Evolutionary conservation across 1,139 yeast genomes (phyloP).

Genomic region (Lodderomyces elongisporus): DNA sequence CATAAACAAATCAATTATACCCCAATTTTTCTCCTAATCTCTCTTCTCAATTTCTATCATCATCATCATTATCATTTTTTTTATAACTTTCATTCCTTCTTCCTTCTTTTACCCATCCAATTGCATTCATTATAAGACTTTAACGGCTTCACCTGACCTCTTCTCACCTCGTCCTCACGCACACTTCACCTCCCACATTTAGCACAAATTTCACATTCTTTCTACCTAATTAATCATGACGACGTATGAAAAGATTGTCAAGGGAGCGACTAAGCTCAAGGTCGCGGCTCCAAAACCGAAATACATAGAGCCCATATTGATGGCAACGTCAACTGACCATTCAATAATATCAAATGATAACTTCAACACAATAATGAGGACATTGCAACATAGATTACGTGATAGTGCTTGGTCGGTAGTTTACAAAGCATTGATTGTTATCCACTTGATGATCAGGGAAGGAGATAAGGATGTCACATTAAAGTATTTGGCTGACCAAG

Average conservation of each 20-base stretch:
- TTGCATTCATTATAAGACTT: too few species aligned
- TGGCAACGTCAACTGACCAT: conserved; percentile 57
- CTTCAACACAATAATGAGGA: conserved; percentile 63
- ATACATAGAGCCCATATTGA: conserved; percentile 86
- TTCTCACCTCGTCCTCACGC: too few species aligned
- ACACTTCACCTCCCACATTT: too few species aligned
- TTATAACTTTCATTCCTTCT: too few species aligned
- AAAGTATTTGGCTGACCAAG: conserved; percentile 53
- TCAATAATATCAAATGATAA: conserved; percentile 48
- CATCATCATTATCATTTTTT: too few species aligned
- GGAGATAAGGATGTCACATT: conserved; percentile 74
- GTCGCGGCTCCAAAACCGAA: conserved; percentile 98
- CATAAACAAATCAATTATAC: too few species aligned
- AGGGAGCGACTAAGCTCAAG: conserved; percentile 50
- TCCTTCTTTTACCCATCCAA: too few species aligned
- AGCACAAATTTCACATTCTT: too few species aligned
- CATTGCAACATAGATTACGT: conserved; percentile 55
- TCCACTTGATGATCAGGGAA: conserved; percentile 89
- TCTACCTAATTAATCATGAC: conserved; percentile 27
- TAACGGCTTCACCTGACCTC: too few species aligned
- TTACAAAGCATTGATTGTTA: conserved; percentile 75
- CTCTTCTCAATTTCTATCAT: too few species aligned
- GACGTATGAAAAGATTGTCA: conserved; percentile 43
- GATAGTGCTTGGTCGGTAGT: conserved; percentile 90
- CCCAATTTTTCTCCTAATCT: too few species aligned